Base-by-base conservation (phyloP, 2,329 filamentous ascomycete species). In the Sporothrix humicola region DNA sequence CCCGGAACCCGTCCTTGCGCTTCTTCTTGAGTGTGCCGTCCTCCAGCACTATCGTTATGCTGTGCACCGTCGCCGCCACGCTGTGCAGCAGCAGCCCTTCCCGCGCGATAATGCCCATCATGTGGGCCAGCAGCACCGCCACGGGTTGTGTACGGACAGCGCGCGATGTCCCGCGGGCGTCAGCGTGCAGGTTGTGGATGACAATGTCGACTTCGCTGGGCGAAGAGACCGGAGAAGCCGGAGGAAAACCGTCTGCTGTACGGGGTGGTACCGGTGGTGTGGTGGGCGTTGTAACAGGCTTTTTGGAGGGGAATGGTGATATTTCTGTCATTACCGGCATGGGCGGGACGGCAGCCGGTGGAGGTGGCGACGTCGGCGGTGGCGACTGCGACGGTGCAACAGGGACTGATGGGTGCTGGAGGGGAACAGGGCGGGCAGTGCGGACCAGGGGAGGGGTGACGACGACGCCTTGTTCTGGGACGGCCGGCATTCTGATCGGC, bases 31-130 rank as follows among this genome's bases (percentile, higher is more conserved):
- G 20, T 1, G 44, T 52, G 17, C 65, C 70, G 26, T 72, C 56
- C n/a, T 68, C 72, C 37, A 73, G 50, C 10, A 73, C 72, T 10
- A 73, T 20, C 37, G 73, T 74, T 48, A 74, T 72, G 73, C 66
- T 71, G 44, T 68, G 65, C 23, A 23, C 63, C n/a, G 73, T 72
- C 9, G 73, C 73, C 9, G 52, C 68, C 56, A 74, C 61, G 17
- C 66, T 70, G 69, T 74, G 73, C 44, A 74, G 52, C 46, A 23
- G 48, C 37, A 68, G 46, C 7, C 66, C 26, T 9, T 44, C 59
- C 6, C 31, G 31, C 1, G 20, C 73, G 9, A 74, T 20, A 23
- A 72, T 23, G n/a, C 58, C 46, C 37, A 74, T 46, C 50, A 74
- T 68, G 46, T 72, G 73, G 10, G 73, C 61, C 3, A 74, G 26